These are phyloP conservation scores for Powellomyces hirtus DNA, from an alignment of 192 early-diverging fungal genomes.

Conservation along the genomic window DNA sequence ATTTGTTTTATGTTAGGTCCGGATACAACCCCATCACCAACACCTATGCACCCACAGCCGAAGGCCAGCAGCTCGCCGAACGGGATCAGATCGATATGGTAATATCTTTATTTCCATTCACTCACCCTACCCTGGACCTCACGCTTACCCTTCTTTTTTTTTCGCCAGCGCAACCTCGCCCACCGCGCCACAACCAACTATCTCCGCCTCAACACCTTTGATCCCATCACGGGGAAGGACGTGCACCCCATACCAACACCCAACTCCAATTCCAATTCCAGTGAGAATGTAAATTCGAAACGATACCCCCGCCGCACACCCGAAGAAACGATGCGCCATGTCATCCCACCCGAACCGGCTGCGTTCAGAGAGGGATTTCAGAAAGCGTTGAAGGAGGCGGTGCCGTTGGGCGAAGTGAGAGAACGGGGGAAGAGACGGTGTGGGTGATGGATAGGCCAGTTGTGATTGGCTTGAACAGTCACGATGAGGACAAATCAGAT, in stretches of 20 bases:
- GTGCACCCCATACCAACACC: constrained; percentile 23
- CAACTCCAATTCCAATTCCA: too few relatives aligned
- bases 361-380: too few relatives aligned
- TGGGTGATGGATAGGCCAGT: too few relatives aligned
- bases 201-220: constrained; percentile 47
- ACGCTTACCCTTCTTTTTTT: neutral
- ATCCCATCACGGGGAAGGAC: constrained; percentile 41
- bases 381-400: too few relatives aligned
- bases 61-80: constrained; percentile 28
- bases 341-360: too few relatives aligned
- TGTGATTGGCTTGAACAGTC: too few relatives aligned
- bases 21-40: constrained; percentile 47
- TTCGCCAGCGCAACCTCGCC: constrained; percentile 26
- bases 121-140: neutral
- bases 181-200: constrained; percentile 39
- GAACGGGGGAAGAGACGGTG: too few relatives aligned
- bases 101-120: neutral
- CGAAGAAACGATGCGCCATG: too few relatives aligned
- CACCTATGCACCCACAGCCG: constrained; percentile 27
- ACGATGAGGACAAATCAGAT: too few relatives aligned
- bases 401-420: too few relatives aligned
- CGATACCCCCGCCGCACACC: too few relatives aligned
- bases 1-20: constrained; percentile 6
- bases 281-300: too few relatives aligned
- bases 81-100: constrained; percentile 39